Evolutionary conservation across 2,329 filamentous ascomycete genomes (phyloP).

Genomic region (Neofusicoccum cordaticola): DNA sequence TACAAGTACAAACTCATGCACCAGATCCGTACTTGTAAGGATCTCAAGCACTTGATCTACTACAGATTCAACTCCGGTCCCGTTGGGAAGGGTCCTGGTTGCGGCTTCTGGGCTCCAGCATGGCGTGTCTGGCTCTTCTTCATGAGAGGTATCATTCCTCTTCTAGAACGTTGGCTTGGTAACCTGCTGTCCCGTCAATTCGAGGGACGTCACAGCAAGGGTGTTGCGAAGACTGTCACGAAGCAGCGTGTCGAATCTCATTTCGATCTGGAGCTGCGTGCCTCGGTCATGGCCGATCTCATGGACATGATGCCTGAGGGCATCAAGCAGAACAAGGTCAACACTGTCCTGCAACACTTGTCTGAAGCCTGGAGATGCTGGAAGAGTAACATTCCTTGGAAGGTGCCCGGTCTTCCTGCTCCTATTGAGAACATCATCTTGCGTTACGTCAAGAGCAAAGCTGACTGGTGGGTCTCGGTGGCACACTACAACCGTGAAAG

Average conservation of each 20-base stretch:
- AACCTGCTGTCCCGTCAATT: conserved; percentile 97
- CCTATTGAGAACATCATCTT: conserved; percentile 99
- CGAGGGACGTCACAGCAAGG: conserved; percentile 97
- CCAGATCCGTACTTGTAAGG: conserved; percentile 97
- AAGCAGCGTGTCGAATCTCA: conserved; percentile 99
- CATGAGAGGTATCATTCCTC: conserved; percentile 95
- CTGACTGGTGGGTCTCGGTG: conserved; percentile 99
- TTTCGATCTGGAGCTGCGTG: conserved; percentile 93
- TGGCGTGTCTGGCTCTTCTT: conserved; percentile 99
- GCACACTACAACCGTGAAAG: conserved; percentile 98
- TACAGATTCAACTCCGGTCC: conserved; percentile 97
- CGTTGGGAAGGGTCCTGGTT: conserved; percentile 95
- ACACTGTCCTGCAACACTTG: conserved; percentile 93
- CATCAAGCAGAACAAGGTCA: conserved; percentile 99
- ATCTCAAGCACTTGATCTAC: conserved; percentile 98
- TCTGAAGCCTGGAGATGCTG: conserved; percentile 99
- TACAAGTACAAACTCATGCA: conserved; percentile 99
- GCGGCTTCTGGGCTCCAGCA: conserved; percentile 97
- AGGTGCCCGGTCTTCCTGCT: conserved; percentile 91
- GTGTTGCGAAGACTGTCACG: conserved; percentile 97
- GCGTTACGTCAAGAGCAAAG: conserved; percentile 97
- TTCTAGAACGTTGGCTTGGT: conserved; percentile 94
- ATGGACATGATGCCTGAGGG: conserved; percentile 99
- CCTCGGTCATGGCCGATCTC: conserved; percentile 96
- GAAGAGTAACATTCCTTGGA: conserved; percentile 99